Percentiles rank a stretch among this genome's conserved stretches.
Evolutionary conservation across 305 asterid species (phyloP).

Genomic region (Andrographis paniculata): DNA sequence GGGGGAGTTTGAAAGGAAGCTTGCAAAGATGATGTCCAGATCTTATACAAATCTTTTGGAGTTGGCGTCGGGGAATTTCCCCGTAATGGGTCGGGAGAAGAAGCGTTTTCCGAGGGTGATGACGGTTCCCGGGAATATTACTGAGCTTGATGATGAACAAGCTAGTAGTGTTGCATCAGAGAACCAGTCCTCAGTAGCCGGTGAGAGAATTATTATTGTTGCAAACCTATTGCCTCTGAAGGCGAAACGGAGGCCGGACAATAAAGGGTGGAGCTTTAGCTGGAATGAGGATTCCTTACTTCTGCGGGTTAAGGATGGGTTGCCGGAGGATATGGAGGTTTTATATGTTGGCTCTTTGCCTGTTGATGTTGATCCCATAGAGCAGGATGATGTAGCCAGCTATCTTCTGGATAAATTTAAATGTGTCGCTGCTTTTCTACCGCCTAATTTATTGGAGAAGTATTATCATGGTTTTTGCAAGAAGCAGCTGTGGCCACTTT

Average conservation of each 20-base stretch:
- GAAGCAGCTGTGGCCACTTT: slow-evolving; percentile 92
- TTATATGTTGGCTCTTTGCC: slow-evolving; percentile 72
- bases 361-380: slow-evolving; percentile 91
- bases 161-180: slow-evolving; percentile 75
- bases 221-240: slow-evolving; percentile 84
- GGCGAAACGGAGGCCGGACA: slow-evolving; percentile 79
- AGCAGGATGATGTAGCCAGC: slow-evolving; percentile 87
- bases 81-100: slow-evolving; percentile 71
- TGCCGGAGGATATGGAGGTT: slow-evolving; percentile 95
- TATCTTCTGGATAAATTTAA: slow-evolving; percentile 71
- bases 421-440: slow-evolving; percentile 78
- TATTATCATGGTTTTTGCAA: slow-evolving; percentile 90
- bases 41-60: slow-evolving; percentile 93
- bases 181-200: slow-evolving; percentile 72
- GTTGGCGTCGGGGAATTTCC: slow-evolving; percentile 93
- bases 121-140: slow-evolving; percentile 92
- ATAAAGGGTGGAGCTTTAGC: slow-evolving; percentile 90
- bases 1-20: slow-evolving; percentile 21
- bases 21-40: slow-evolving; percentile 83
- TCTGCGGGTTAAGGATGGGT: slow-evolving; percentile 74
- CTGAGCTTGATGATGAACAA: slow-evolving; percentile 88
- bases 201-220: slow-evolving; percentile 79
- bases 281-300: slow-evolving; percentile 89
- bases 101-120: slow-evolving; percentile 71
- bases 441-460: slow-evolving; percentile 60